These are phyloP conservation scores for Starmerella apis DNA, from an alignment of 805 yeast species.

Conservation along the genomic window DNA sequence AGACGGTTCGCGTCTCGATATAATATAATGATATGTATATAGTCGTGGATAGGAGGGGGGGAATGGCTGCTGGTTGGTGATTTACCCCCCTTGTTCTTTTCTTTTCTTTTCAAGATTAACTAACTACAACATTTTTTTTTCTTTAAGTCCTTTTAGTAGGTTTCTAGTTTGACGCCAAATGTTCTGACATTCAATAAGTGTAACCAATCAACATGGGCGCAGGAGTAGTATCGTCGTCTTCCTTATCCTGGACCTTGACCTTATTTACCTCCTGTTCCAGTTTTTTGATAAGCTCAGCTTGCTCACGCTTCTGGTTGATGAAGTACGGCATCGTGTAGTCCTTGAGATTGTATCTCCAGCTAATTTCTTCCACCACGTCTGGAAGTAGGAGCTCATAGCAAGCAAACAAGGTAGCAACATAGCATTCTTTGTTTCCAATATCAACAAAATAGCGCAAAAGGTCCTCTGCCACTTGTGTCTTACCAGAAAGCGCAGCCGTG, in stretches of 20 bases:
- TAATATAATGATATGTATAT: not conserved
- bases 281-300: conserved; percentile 54
- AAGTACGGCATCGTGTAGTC: conserved; percentile 88
- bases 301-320: conserved; percentile 75
- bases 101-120: not conserved
- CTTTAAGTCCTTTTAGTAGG: not conserved
- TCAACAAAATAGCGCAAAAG: conserved; percentile 85
- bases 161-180: not conserved
- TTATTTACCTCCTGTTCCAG: conserved; percentile 62
- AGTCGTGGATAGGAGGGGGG: no score
- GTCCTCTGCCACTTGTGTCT: conserved; percentile 76
- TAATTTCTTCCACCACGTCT: conserved; percentile 77
- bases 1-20: not conserved
- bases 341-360: conserved; percentile 79
- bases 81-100: no score
- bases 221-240: conserved; percentile 48
- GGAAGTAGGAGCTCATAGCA: conserved; percentile 70
- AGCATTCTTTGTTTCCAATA: conserved; percentile 91
- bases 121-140: not conserved
- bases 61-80: no score
- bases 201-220: conserved; percentile 53
- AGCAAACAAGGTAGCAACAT: conserved; percentile 76
- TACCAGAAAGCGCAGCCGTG: conserved; percentile 76
- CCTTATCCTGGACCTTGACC: conserved; percentile 38
- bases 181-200: conserved; percentile 18